Base-by-base conservation (phyloP, 2,329 filamentous ascomycete species). In the Cladorrhinum sp. region DNA sequence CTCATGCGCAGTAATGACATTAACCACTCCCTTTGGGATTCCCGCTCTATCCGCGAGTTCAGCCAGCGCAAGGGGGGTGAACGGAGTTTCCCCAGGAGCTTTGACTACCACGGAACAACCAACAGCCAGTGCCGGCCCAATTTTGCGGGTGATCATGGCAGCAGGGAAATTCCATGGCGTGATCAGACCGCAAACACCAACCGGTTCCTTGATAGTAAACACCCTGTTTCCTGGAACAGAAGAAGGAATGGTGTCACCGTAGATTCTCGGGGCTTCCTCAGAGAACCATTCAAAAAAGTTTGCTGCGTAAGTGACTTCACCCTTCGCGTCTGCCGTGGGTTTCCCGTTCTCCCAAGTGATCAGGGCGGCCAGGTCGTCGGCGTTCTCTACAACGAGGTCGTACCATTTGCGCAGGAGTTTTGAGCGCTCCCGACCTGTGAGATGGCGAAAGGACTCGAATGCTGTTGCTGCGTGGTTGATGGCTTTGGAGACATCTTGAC, bases 41-140 rank as follows among this genome's bases (percentile, higher is more conserved):
- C 95, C 93, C 13, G 93, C 93, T 16, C 93, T 87, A 70, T 90
- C 85, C 9, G 89, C 91, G 41, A 98, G 84, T 76, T 96, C 93
- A 1, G 91, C 91, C 20, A 98, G 76, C 1, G 93, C 93, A 38
- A 96, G 87, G 0, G 92, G 87, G 23, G 93, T 96, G 73, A 93
- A 95, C 0, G 93, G 95, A 1, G 95, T 97, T 79, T 98, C 93
- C 53, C 88, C 88, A 1, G 93, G 93, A 16, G 92, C 89, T 75
- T 99, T 99, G 69, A 87, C 88, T 1, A 98, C 93, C 1, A 96
- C 90, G 0, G 93, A 96, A 77, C 93, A 98, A 61, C 95, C 95
- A n/a, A 92, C 93, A 18, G 95, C 95, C 59, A 98, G 81, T 8
- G 90, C 90, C 1, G 91, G 85, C 1, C 84, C 87, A 55, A 87